Percentiles rank a stretch among this genome's conserved stretches.
phyloP scores from a whole-genome alignment of 768 basidiomycete species.

The Tricholoma flavovirens region DNA sequence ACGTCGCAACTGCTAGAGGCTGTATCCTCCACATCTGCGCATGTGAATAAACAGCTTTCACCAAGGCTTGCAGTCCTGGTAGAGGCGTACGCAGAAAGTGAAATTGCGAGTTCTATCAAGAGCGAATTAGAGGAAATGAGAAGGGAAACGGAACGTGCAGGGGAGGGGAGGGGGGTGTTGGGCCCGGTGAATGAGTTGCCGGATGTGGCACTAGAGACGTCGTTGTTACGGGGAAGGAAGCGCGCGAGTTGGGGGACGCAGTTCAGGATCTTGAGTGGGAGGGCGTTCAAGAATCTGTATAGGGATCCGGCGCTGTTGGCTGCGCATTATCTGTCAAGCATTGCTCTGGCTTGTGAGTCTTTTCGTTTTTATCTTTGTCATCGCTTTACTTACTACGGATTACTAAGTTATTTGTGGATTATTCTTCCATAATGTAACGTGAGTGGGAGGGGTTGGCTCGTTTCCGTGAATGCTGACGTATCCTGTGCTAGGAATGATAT shows the following conservation, averaged over 20 bases:
- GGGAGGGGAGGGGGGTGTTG: conserved; percentile 22
- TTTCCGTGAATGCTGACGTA: not conserved
- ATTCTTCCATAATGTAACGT: conserved; percentile 86
- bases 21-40: conserved; percentile 28
- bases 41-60: conserved; percentile 32
- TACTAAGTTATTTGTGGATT: conserved; percentile 83
- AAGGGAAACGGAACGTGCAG: conserved; percentile 25
- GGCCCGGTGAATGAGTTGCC: conserved; percentile 41
- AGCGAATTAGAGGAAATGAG: conserved; percentile 52
- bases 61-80: conserved; percentile 70
- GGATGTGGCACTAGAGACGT: conserved; percentile 65
- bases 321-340: conserved; percentile 84
- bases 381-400: conserved; percentile 3
- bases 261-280: conserved; percentile 88
- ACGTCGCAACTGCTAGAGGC: conserved; percentile 68
- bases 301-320: conserved; percentile 88
- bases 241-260: conserved; percentile 86
- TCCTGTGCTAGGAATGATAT: conserved; percentile 67
- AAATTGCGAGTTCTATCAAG: conserved; percentile 55
- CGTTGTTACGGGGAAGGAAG: conserved; percentile 62
- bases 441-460: conserved; percentile 16
- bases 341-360: conserved; percentile 74
- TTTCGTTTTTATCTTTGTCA: not conserved
- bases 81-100: conserved; percentile 60
- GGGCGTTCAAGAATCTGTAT: conserved; percentile 98